Evolutionary conservation across 306 rosid genomes (phyloP).

Genomic region (Quercus suber): DNA sequence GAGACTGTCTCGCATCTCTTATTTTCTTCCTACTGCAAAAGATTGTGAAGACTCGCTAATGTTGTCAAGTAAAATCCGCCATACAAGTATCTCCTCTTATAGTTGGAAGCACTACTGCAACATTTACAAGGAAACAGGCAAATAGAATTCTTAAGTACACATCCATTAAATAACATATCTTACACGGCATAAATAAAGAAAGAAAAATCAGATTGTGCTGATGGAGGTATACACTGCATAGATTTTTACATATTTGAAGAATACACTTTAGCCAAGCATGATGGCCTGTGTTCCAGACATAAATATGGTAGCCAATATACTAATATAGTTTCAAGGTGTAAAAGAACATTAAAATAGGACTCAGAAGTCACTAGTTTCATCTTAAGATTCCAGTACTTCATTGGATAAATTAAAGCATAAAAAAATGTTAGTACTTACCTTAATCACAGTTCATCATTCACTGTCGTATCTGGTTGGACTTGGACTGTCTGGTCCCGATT

Average conservation of each 20-base stretch:
- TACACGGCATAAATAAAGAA: too few species aligned
- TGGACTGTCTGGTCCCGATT: constrained; percentile 29
- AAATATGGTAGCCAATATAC: neutral
- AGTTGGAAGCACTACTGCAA: neutral
- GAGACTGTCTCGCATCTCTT: neutral
- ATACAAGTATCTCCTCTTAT: neutral
- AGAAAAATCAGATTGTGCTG: too few species aligned
- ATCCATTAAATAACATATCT: too few species aligned
- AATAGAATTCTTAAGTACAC: neutral
- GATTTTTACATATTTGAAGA: too few species aligned
- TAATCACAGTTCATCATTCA: neutral
- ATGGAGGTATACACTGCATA: too few species aligned
- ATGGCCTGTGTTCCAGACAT: neutral
- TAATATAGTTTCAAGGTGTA: neutral
- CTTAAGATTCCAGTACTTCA: neutral
- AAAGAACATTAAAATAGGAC: neutral
- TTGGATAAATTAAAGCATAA: neutral
- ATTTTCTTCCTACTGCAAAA: neutral
- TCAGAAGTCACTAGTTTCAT: neutral
- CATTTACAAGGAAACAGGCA: neutral
- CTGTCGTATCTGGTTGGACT: neutral
- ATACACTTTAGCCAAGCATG: too few species aligned
- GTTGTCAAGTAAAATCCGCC: neutral
- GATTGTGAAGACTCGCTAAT: neutral
- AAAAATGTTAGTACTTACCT: neutral